Base-by-base conservation (phyloP, 306 rosid genomes). In the Hippophae gyantsensis region DNA sequence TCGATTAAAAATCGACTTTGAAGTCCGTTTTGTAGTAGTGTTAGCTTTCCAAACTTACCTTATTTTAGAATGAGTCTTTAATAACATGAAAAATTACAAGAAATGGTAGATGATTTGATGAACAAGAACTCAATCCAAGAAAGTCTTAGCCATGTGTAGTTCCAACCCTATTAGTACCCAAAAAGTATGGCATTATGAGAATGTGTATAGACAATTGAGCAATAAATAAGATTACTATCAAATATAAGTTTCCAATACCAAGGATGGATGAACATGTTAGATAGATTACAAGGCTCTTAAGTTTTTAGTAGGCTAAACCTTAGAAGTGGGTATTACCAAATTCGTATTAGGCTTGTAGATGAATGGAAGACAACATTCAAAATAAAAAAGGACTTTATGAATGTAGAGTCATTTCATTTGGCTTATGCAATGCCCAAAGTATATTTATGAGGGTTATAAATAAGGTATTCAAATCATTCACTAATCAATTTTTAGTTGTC, bases 301-400 rank as follows among this genome's bases (percentile, higher is more conserved):
- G 11, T 50, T 6, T 50, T 50, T 8, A 13, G 25, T 8, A 50
- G 8, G 25, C 5, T 50, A 4, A 26, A 50, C 11, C 1, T 50
- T 9, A 9, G 25, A 13, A 50, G 7, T 50, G 54, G 7, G 1
- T 50, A 50, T 1, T 23, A 50, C 25, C 25, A 27, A 27, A 56
- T 56, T 32, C 0, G 60, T 3, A 8, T 38, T 8, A 56, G 5
- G 5, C 8, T 0, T 5, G 7, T n/a, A 3, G 60, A 56, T 38
- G 43, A 56, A 10, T 56, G 60, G 60, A 56, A 56, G 8, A 26
- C 14, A 10, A 11, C 60, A 32, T 56, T 56, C 9, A 56, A 38
- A 3, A 56, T 42, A 5, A 6, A 18, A 0, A 42, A 10, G 45
- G 60, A 11, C 43, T 56, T 1, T 53, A n/a, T 13, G 32, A 53